Evolutionary conservation across 768 basidiomycete species (phyloP).

Genomic region (Harrya chromipes): DNA sequence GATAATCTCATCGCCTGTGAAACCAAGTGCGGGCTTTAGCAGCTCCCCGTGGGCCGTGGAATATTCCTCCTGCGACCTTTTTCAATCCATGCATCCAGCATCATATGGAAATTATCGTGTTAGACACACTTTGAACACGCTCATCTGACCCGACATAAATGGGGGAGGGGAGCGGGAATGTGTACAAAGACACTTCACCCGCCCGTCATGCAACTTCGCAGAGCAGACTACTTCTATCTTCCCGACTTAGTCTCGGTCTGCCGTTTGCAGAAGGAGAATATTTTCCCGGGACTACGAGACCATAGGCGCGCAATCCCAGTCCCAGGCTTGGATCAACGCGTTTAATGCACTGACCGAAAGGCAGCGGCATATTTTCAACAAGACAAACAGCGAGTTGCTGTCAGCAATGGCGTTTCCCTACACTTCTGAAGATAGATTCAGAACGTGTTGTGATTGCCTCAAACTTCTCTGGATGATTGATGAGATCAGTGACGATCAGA

Average conservation of each 20-base stretch:
- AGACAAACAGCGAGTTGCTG: conserved; percentile 59
- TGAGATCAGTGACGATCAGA: conserved; percentile 67
- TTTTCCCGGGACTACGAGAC: conserved; percentile 55
- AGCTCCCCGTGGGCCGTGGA: neutral
- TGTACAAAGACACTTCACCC: neutral
- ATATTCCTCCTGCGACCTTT: neutral
- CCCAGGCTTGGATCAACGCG: conserved; percentile 49
- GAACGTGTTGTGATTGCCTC: conserved; percentile 62
- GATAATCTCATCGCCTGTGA: neutral
- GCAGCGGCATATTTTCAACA: conserved; percentile 54
- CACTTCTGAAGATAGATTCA: conserved; percentile 52
- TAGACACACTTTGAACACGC: conserved; percentile 4
- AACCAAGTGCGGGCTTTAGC: conserved; percentile 1
- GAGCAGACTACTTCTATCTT: conserved; percentile 42
- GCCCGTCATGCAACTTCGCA: neutral
- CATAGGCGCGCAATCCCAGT: conserved; percentile 49
- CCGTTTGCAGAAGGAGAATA: conserved; percentile 42
- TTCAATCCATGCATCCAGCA: conserved; percentile 1
- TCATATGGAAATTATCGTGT: neutral
- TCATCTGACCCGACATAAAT: conserved; percentile 9
- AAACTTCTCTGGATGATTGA: conserved; percentile 63
- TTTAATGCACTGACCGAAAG: conserved; percentile 56
- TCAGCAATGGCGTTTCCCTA: conserved; percentile 61
- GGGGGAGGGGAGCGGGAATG: neutral
- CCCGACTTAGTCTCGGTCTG: conserved; percentile 54